Conservation (phyloP, 2,329 filamentous ascomycete genomes). For the Fusarium buxicola region DNA sequence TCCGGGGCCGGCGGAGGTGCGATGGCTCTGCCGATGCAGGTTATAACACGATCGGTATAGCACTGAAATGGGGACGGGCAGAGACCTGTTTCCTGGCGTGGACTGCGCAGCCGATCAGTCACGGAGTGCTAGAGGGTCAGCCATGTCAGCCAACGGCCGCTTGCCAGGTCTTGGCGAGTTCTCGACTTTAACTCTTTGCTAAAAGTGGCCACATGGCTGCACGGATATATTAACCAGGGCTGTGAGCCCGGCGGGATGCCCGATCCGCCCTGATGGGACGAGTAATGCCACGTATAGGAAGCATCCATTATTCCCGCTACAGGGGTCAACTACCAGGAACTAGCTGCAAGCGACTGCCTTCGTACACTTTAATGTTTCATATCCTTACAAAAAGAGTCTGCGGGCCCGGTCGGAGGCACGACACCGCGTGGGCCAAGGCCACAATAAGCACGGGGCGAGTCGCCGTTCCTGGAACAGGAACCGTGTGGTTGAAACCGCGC, state of each 20-base stretch:
- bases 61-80: conserved; percentile 15
- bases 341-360: conserved; percentile 1
- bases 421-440: neutral
- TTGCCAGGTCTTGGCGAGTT: neutral
- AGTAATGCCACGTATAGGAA: conserved; percentile 44
- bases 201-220: conserved; percentile 37
- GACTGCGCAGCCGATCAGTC: conserved; percentile 1
- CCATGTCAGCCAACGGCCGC: neutral
- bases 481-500: conserved; percentile 29
- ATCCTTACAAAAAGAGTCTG: conserved; percentile 1
- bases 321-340: conserved; percentile 16
- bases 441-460: conserved; percentile 7
- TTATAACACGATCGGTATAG: neutral
- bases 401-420: neutral
- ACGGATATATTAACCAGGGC: conserved; percentile 22
- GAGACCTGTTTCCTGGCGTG: neutral
- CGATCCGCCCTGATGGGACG: conserved; percentile 7
- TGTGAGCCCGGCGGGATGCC: conserved; percentile 14
- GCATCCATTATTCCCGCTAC: conserved; percentile 10
- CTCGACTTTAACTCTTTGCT: neutral
- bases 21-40: conserved; percentile 10
- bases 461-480: conserved; percentile 8
- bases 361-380: conserved; percentile 29
- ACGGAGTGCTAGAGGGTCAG: conserved; percentile 1
- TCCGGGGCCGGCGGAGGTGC: neutral